Conservation (phyloP, 2,329 filamentous ascomycete genomes). For the Sordariomycetes sp. region DNA sequence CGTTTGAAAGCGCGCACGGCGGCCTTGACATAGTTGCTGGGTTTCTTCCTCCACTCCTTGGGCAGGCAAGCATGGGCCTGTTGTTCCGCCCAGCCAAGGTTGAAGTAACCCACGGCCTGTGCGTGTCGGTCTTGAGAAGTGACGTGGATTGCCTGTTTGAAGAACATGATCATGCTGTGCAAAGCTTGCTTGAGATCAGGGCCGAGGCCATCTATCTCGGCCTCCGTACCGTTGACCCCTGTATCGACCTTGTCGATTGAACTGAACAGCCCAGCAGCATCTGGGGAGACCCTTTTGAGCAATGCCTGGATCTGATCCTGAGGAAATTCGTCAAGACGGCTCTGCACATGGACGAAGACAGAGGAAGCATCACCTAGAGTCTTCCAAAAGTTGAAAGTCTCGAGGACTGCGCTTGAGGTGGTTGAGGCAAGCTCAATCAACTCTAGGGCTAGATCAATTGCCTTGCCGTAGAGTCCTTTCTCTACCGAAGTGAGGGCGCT, state of each 20-base stretch:
- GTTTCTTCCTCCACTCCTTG: constrained; percentile 41
- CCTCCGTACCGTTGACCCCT: constrained; percentile 21
- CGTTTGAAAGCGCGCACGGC: constrained; percentile 88
- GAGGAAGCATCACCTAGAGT: constrained; percentile 81
- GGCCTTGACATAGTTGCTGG: constrained; percentile 64
- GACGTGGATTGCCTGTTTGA: constrained; percentile 75
- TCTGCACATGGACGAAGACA: constrained; percentile 71
- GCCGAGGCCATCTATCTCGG: constrained; percentile 27
- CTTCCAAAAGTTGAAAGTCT: constrained; percentile 94
- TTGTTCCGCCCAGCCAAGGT: constrained; percentile 89
- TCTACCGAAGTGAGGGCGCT: constrained; percentile 69
- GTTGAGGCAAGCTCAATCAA: constrained; percentile 60
- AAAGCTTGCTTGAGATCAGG: constrained; percentile 50
- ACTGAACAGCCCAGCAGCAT: constrained; percentile 51
- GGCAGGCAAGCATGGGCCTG: constrained; percentile 64
- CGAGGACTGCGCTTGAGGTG: constrained; percentile 42
- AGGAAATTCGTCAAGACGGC: constrained; percentile 55
- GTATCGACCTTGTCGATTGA: constrained; percentile 58
- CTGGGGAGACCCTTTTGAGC: constrained; percentile 42
- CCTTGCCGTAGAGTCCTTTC: constrained; percentile 79
- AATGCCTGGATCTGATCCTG: constrained; percentile 45
- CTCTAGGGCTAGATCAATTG: constrained; percentile 59
- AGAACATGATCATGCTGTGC: constrained; percentile 68
- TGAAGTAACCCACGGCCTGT: constrained; percentile 94
- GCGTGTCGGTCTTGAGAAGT: constrained; percentile 70